Evolutionary conservation across 1,139 yeast species (phyloP).

Genomic region (Diutina mesorugosa): DNA sequence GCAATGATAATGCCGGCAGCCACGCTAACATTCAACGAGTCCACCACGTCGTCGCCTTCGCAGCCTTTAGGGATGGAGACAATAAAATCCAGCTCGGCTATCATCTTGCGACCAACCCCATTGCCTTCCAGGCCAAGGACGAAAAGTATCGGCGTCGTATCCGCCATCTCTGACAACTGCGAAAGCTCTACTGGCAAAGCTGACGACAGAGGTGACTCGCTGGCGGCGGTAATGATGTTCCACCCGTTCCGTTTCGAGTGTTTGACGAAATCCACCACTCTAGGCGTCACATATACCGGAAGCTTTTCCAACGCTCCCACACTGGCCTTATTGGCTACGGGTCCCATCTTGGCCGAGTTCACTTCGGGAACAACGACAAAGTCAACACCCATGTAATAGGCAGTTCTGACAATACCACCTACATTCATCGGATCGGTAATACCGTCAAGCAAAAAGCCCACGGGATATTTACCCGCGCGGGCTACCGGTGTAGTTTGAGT

Average conservation of each 20-base stretch:
- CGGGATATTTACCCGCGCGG: conserved; percentile 25
- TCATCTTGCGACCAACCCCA: conserved; percentile 61
- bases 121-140: conserved; percentile 80
- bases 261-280: conserved; percentile 53
- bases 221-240: conserved; percentile 56
- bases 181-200: conserved; percentile 15
- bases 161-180: conserved; percentile 30
- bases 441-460: conserved; percentile 71
- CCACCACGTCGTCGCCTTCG: conserved; percentile 36
- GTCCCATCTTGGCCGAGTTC: conserved; percentile 64
- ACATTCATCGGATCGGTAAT: conserved; percentile 84
- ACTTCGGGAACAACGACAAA: conserved; percentile 59
- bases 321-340: conserved; percentile 69
- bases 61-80: conserved; percentile 35
- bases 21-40: conserved; percentile 81
- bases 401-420: conserved; percentile 77
- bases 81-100: conserved; percentile 49
- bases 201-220: conserved; percentile 16
- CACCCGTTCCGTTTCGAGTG: conserved; percentile 47
- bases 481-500: conserved; percentile 9
- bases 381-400: conserved; percentile 77
- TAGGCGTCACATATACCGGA: conserved; percentile 43
- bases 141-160: conserved; percentile 46
- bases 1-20: conserved; percentile 61
- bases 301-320: conserved; percentile 81